These are phyloP conservation scores for Gastrolobium bilobum DNA, from an alignment of 306 rosid species.

Conservation along the genomic window DNA sequence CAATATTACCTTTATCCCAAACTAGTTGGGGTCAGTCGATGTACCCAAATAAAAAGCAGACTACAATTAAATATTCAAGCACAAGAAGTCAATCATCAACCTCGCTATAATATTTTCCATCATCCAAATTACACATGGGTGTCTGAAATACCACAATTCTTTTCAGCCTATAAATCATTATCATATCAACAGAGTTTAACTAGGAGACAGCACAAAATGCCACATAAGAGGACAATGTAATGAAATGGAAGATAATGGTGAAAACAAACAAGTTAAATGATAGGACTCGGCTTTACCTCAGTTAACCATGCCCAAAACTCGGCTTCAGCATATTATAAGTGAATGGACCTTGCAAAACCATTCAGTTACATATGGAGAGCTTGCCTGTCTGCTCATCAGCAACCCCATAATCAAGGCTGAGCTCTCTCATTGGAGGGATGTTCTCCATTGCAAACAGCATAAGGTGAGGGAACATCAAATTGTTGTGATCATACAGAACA, in stretches of 20 bases:
- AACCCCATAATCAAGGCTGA: slow-evolving; percentile 94
- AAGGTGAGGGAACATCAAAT: slow-evolving; percentile 93
- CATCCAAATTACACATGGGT: slow-evolving; percentile 20
- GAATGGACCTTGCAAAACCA: slow-evolving; percentile 47
- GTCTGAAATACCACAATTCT: slow-evolving; percentile 24
- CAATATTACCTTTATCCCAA: too few species aligned
- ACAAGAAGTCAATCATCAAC: slow-evolving; percentile 30
- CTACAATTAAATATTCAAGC: slow-evolving; percentile 24
- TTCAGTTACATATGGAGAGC: slow-evolving; percentile 85
- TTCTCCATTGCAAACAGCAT: slow-evolving; percentile 96
- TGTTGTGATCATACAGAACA: slow-evolving; percentile 92
- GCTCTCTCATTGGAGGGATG: slow-evolving; percentile 97
- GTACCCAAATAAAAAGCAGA: background rate
- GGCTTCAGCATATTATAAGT: slow-evolving; percentile 56
- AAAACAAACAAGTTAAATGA: slow-evolving; percentile 11
- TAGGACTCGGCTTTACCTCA: slow-evolving; percentile 59
- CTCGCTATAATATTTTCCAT: background rate
- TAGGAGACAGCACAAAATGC: slow-evolving; percentile 35
- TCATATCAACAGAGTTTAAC: slow-evolving; percentile 9
- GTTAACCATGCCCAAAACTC: slow-evolving; percentile 52
- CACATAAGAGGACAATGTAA: slow-evolving; percentile 24
- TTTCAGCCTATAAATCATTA: slow-evolving; percentile 7
- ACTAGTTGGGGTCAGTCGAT: too few species aligned
- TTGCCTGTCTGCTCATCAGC: slow-evolving; percentile 86
- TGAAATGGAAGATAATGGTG: slow-evolving; percentile 17